These are phyloP conservation scores for Ogataea hybrid DNA, from an alignment of 1,139 yeast genomes.

Conservation along the genomic window DNA sequence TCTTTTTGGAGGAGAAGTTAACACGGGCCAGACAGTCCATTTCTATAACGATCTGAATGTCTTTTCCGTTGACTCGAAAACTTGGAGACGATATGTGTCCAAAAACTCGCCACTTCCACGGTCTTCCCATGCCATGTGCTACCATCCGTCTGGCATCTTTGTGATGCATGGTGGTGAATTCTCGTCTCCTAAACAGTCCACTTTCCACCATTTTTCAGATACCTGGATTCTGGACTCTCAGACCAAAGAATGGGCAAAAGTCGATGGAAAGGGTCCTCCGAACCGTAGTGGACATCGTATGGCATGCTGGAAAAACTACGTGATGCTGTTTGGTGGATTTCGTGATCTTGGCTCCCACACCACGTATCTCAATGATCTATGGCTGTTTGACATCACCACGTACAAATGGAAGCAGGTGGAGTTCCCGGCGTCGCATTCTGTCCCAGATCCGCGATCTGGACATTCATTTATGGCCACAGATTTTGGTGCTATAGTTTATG, in stretches of 20 bases:
- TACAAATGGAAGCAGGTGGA: constrained; percentile 92
- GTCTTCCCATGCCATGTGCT: constrained; percentile 91
- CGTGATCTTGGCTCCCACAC: constrained; percentile 85
- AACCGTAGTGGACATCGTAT: constrained; percentile 93
- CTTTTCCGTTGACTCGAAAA: constrained; percentile 73
- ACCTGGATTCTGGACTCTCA: constrained; percentile 89
- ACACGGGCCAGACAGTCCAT: constrained; percentile 52
- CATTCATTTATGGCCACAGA: constrained; percentile 80
- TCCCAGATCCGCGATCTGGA: constrained; percentile 93
- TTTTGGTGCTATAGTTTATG: constrained; percentile 86
- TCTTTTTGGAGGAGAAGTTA: constrained; percentile 86
- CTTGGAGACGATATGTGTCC: constrained; percentile 77
- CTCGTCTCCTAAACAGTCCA: constrained; percentile 92
- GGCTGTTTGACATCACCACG: constrained; percentile 89
- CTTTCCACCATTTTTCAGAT: constrained; percentile 95
- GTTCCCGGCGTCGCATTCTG: constrained; percentile 74
- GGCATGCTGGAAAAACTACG: constrained; percentile 87
- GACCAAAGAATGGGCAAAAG: constrained; percentile 85
- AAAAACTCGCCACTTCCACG: constrained; percentile 91
- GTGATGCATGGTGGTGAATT: constrained; percentile 95
- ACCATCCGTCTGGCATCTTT: constrained; percentile 86
- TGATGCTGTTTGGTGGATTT: constrained; percentile 88
- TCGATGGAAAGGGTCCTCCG: constrained; percentile 77
- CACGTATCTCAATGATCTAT: constrained; percentile 78
- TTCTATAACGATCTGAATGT: constrained; percentile 82